phyloP scores from a whole-genome alignment of 768 basidiomycete genomes.

The Tylopilus felleus region DNA sequence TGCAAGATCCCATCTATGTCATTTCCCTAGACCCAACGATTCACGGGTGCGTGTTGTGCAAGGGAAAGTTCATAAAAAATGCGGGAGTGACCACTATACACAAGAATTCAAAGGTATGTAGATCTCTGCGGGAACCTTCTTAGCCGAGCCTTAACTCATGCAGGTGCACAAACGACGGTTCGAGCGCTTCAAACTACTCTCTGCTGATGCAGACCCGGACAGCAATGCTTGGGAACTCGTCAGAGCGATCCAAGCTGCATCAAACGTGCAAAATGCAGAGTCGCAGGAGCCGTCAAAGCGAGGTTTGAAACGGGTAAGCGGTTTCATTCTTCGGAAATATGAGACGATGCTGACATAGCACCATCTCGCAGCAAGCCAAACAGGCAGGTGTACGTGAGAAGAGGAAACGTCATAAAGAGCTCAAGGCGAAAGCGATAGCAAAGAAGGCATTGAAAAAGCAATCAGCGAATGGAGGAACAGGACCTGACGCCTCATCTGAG shows the following conservation, averaged over 20 bases:
- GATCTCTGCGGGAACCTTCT: slow-evolving; percentile 3
- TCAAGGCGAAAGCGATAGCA: slow-evolving; percentile 39
- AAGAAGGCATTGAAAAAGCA: slow-evolving; percentile 26
- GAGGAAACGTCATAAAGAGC: slow-evolving; percentile 47
- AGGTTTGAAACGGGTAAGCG: slow-evolving; percentile 59
- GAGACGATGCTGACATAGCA: not conserved
- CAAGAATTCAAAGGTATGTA: slow-evolving; percentile 59
- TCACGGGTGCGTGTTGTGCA: slow-evolving; percentile 65
- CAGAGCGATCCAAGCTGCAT: slow-evolving; percentile 9
- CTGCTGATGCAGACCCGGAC: slow-evolving; percentile 38
- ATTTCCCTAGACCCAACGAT: slow-evolving; percentile 53
- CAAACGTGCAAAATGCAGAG: not conserved
- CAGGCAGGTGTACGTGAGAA: slow-evolving; percentile 42
- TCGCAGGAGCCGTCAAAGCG: slow-evolving; percentile 49
- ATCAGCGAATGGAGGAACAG: not conserved
- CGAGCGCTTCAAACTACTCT: slow-evolving; percentile 45
- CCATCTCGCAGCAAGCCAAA: slow-evolving; percentile 43
- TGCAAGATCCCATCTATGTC: slow-evolving; percentile 61
- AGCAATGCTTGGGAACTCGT: slow-evolving; percentile 48
- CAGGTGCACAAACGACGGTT: slow-evolving; percentile 66
- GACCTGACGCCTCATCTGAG: not conserved
- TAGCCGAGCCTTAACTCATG: not conserved
- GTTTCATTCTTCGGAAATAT: not conserved
- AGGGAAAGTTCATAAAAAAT: slow-evolving; percentile 68
- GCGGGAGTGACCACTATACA: slow-evolving; percentile 54